Evolutionary conservation across 2,329 filamentous ascomycete genomes (phyloP).

Genomic region (Lachnellula arida): DNA sequence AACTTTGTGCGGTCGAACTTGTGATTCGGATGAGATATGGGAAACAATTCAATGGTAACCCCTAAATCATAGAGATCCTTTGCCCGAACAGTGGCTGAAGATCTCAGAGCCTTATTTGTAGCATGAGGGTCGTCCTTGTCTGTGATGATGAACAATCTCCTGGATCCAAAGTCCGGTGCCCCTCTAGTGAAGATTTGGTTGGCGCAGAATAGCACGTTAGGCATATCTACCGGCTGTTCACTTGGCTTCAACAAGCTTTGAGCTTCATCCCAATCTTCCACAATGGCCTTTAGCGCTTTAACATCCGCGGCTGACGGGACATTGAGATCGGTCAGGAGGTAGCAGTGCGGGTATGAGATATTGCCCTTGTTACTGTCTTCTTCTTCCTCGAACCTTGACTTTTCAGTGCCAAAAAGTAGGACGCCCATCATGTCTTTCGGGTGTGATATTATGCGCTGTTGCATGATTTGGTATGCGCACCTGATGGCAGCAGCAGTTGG

Average conservation of each 20-base stretch:
- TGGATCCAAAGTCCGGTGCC: conserved; percentile 88
- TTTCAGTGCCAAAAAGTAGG: conserved; percentile 82
- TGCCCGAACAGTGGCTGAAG: conserved; percentile 77
- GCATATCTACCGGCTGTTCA: conserved; percentile 69
- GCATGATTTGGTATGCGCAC: conserved; percentile 92
- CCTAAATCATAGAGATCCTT: conserved; percentile 94
- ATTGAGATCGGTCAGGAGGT: conserved; percentile 83
- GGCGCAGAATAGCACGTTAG: conserved; percentile 87
- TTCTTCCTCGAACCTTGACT: conserved; percentile 72
- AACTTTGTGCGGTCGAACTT: conserved; percentile 81
- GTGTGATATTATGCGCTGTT: conserved; percentile 95
- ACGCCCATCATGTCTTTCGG: conserved; percentile 98
- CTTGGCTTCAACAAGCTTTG: conserved; percentile 66
- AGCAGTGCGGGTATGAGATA: conserved; percentile 81
- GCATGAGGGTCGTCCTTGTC: conserved; percentile 85
- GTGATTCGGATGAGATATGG: conserved; percentile 66
- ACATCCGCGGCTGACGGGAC: conserved; percentile 84
- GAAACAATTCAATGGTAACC: conserved; percentile 88
- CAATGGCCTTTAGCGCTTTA: conserved; percentile 68
- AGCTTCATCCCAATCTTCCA: conserved; percentile 72
- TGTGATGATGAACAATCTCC: conserved; percentile 91
- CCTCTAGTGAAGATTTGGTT: conserved; percentile 96
- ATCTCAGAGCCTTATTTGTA: conserved; percentile 65
- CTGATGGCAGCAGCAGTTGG: conserved; percentile 81
- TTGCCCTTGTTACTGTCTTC: conserved; percentile 51